Evolutionary conservation across 495 filamentous ascomycete genomes (phyloP), one percentile per base, ranked within the genome.

Genomic region (Penicilliopsis zonata): DNA sequence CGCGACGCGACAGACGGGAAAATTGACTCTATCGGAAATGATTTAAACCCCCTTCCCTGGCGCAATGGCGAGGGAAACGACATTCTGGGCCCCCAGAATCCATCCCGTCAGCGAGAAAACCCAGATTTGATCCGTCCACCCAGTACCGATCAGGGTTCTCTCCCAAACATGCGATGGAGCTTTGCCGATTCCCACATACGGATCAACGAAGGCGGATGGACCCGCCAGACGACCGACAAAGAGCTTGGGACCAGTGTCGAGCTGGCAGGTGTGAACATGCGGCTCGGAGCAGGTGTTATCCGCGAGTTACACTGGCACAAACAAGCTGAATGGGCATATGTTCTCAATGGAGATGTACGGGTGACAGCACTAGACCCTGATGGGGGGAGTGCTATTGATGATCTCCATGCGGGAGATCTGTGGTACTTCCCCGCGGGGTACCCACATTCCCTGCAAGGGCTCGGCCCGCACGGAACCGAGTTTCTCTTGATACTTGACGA

Each of bases 401-500:
- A 80, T 43, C 55, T 81, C n/a, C 59, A 70, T 35, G 70, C 70
- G 34, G 78, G 78, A 9, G 78, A 83, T 46, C 54, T 82, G 2
- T 83, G 78, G 78, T 83, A 81, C 44, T 83, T 80, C 53, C 78
- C 77, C n/a, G 65, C 69, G 16, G 78, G 78, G 8, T 67, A 78
- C 24, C 77, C 78, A 2, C 78, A 83, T 51, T 77, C 71, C 0
- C 63, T 83, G 4, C 78, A 83, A 35, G 78, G 76, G 3, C 59
- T 83, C 0, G 54, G 67, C 35, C 55, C 64, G 5, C 76, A 80
- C 39, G 78, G 77, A 16, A 79, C 73, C 14, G 78, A 82, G 46
- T 83, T 81, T 42, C 61, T 83, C 7, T 59, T 82, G 25, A 67
- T 82, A 33, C 81, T 83, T 40, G 78, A 83, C 37, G 64, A 76